phyloP scores from a whole-genome alignment of 2,329 filamentous ascomycete species.

The Lecanoromycetidae sp. region DNA sequence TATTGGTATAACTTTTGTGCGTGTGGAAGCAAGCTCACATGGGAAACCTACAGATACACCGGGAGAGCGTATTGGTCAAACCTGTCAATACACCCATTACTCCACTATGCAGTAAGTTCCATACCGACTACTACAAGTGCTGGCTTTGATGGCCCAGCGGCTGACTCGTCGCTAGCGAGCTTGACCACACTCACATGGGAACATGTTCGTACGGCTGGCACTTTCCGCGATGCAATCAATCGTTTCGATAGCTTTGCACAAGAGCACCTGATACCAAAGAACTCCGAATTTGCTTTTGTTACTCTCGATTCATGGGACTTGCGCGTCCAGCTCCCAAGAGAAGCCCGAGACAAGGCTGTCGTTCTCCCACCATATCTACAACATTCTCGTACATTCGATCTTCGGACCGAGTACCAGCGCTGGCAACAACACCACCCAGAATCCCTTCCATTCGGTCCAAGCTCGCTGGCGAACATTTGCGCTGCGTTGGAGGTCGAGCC shows the following conservation, averaged over 20 bases:
- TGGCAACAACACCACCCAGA: conserved; percentile 99
- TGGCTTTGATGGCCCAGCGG: conserved; percentile 15
- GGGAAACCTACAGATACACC: conserved; percentile 58
- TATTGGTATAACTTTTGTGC: conserved; percentile 24
- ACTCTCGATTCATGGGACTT: conserved; percentile 98
- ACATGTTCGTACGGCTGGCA: conserved; percentile 92
- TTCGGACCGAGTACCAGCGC: conserved; percentile 92
- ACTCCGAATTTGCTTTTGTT: conserved; percentile 94
- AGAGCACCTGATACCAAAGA: conserved; percentile 80
- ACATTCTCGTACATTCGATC: conserved; percentile 92
- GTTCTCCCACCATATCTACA: conserved; percentile 93
- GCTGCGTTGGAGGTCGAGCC: conserved; percentile 96
- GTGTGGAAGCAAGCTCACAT: conserved; percentile 7
- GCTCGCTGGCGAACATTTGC: conserved; percentile 93
- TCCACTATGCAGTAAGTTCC: conserved; percentile 86
- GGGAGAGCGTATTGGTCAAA: conserved; percentile 93
- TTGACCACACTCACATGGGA: conserved; percentile 98
- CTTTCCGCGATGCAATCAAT: conserved; percentile 92
- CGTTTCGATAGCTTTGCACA: conserved; percentile 88
- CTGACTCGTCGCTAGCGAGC: conserved; percentile 54
- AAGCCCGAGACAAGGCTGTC: conserved; percentile 95
- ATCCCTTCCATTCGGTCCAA: conserved; percentile 90
- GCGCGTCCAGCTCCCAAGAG: conserved; percentile 89
- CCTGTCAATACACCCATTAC: conserved; percentile 98
- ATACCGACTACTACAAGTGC: conserved; percentile 15